A percentile compares a stretch with the other conserved stretches of the same genome.
Conservation (phyloP, 2,329 filamentous ascomycete species). For the Trichothecium sympodiale region DNA sequence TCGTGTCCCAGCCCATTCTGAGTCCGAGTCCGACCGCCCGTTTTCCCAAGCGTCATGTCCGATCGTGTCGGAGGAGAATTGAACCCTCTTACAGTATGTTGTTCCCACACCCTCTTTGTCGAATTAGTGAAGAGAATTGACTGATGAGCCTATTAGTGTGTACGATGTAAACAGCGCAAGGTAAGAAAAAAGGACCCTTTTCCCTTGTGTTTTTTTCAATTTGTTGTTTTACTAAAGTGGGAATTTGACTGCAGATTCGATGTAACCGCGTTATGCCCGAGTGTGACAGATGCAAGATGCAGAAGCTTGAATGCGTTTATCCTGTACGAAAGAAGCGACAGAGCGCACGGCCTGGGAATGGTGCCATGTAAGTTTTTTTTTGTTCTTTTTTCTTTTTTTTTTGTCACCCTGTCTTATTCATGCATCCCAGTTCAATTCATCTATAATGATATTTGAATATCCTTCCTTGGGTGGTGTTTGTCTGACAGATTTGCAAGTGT, state of each 20-base stretch:
- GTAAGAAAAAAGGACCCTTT: no score
- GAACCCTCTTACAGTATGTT: constrained; percentile 14
- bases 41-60: no score
- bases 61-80: no score
- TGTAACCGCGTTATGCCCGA: constrained; percentile 17
- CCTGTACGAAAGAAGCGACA: constrained; percentile 15
- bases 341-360: constrained; percentile 7
- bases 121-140: neutral
- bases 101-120: neutral
- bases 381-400: no score
- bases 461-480: no score
- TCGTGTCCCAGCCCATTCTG: no score
- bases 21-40: no score
- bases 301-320: constrained; percentile 16
- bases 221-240: no score
- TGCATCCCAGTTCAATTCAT: no score
- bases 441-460: no score
- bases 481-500: constrained; percentile 4
- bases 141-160: constrained; percentile 9
- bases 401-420: no score
- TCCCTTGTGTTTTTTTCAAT: no score
- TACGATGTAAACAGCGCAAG: constrained; percentile 16
- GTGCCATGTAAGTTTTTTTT: constrained; percentile 12
- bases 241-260: constrained; percentile 10
- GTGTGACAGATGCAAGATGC: constrained; percentile 15